Evolutionary conservation across 140 eudicot species (phyloP), one percentile per base, ranked within the genome.

Genomic region (Oenanthe javanica): DNA sequence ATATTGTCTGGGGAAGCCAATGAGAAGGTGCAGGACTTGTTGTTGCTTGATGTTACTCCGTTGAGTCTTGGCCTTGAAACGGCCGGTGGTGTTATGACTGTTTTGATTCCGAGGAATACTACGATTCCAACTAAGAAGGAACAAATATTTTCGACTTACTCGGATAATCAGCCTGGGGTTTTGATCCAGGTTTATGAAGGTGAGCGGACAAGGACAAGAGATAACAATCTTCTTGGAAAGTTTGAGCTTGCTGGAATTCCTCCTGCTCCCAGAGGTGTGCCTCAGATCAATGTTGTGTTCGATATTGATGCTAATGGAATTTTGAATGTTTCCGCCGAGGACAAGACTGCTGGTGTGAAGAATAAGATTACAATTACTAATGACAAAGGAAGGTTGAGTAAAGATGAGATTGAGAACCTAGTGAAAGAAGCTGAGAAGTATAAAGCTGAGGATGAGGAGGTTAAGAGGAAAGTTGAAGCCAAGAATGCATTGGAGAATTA

Each of bases 321-420:
- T 12, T 6, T 75, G 79, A 75, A 75, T 49, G 79, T 75, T 49
- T 75, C 79, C 1, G 79, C 79, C 0, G 79, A 75, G 63, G 79
- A 75, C 6, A 75, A 75, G 79, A 75, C 79, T 48, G 79, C 79
- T 75, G 79, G 79, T 12, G 79, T 75, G 64, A 75, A 75, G 79
- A 75, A 75, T 23, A 75, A 49, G 47, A 75, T 75, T 27, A 75
- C 79, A 15, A 75, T 75, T 14, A 75, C 64, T 13, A 75, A 75
- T 25, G 79, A 75, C 0, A 75, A 75, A 45, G 79, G 79, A 7
- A 75, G 79, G 63, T 75, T 75, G 79, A 75, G 79, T 23, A 75
- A 75, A 7, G 79, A 75, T 25, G 79, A 75, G 64, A 75, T 75
- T 49, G 79, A 75, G 79, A 75, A 15, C 27, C 79, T 75, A 4